A percentile compares a stretch with the other conserved stretches of the same genome.
These are phyloP conservation scores for Vaccinium myrtillus DNA, from an alignment of 148 eudicot species.

Conservation along the genomic window DNA sequence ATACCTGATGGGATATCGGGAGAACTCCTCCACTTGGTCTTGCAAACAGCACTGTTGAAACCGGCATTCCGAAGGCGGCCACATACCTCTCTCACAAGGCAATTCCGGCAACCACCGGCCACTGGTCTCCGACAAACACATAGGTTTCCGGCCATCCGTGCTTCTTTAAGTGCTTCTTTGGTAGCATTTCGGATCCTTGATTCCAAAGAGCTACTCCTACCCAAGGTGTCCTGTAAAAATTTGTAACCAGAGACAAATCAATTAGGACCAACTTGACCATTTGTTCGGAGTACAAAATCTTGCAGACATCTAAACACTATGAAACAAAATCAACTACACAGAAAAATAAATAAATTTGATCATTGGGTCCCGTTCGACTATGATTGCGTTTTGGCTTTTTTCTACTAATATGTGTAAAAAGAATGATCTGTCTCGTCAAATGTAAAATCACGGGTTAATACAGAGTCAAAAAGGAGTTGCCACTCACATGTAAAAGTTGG, in stretches of 20 bases:
- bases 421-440: too few species aligned
- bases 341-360: too few species aligned
- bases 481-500: conserved; percentile 37
- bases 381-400: too few species aligned
- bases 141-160: conserved; percentile 29
- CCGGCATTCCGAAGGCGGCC: conserved; percentile 54
- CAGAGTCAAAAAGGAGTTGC: background rate
- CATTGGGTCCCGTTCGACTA: too few species aligned
- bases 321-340: too few species aligned
- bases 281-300: too few species aligned
- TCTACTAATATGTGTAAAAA: too few species aligned
- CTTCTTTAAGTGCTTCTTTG: conserved; percentile 58
- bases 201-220: conserved; percentile 57
- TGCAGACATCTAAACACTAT: too few species aligned
- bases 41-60: conserved; percentile 68
- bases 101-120: conserved; percentile 49
- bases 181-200: conserved; percentile 51
- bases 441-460: too few species aligned
- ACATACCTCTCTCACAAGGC: conserved; percentile 56
- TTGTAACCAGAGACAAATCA: background rate
- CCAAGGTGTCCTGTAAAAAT: conserved; percentile 49
- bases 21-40: conserved; percentile 82
- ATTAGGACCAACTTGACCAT: background rate
- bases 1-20: conserved; percentile 85
- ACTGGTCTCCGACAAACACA: conserved; percentile 47